Conservation (phyloP, 768 basidiomycete genomes). For the Hypholoma fasciculare region DNA sequence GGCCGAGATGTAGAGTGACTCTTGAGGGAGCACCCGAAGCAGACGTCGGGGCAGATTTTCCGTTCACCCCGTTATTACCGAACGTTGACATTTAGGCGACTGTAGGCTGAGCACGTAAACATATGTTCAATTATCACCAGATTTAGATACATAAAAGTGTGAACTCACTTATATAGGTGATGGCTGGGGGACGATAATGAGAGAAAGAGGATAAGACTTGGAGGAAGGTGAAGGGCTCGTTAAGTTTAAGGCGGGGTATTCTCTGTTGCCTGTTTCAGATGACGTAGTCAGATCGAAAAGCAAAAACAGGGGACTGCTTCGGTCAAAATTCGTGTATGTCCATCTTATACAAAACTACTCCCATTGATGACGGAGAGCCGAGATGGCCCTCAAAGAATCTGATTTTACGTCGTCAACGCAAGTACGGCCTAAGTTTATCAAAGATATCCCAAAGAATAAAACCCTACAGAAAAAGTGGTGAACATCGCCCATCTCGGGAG, state of each 20-base stretch:
- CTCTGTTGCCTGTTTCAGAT: slow-evolving; percentile 1
- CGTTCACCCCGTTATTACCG: slow-evolving; percentile 3
- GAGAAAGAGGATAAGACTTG: background rate
- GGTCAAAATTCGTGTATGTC: background rate
- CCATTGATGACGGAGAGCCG: too few relatives aligned
- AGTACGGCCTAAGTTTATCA: too few relatives aligned
- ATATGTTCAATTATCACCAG: too few relatives aligned
- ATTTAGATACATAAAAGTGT: too few relatives aligned
- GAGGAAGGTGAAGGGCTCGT: too few relatives aligned
- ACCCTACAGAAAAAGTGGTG: background rate
- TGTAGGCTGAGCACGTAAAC: background rate
- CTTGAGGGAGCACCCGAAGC: slow-evolving; percentile 47
- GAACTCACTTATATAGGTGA: too few relatives aligned
- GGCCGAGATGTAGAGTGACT: slow-evolving; percentile 72
- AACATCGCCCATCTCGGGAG: background rate
- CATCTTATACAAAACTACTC: too few relatives aligned
- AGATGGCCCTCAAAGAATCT: too few relatives aligned
- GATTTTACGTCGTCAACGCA: too few relatives aligned
- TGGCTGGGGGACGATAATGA: background rate
- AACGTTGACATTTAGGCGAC: background rate
- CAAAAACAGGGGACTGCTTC: background rate
- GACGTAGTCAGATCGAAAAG: background rate
- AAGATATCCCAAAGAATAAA: background rate
- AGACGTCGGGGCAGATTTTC: background rate
- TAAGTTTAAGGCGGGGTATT: background rate